phyloP scores from a whole-genome alignment of 768 basidiomycete species.

The Mycena kentingensis region DNA sequence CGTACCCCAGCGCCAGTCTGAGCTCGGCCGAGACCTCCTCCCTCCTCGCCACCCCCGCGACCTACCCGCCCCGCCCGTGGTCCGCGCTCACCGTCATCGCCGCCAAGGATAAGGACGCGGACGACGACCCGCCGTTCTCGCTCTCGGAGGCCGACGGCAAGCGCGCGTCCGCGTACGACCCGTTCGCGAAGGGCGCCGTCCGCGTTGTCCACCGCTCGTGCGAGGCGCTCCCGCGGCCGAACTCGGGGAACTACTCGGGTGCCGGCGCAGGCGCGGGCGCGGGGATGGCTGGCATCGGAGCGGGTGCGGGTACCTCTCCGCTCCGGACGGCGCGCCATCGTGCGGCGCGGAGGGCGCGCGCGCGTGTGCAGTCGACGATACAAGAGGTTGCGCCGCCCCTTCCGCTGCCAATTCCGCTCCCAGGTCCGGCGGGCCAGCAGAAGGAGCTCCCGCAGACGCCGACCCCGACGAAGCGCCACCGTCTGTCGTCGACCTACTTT shows the following conservation, averaged over 20 bases:
- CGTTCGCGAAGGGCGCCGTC: constrained; percentile 29
- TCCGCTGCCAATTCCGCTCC: not conserved
- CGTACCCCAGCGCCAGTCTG: not conserved
- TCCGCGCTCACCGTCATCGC: constrained; percentile 21
- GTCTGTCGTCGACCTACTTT: too few relatives aligned
- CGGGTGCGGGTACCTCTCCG: too few relatives aligned
- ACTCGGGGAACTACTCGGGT: too few relatives aligned
- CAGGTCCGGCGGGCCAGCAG: too few relatives aligned
- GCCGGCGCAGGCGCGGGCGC: too few relatives aligned
- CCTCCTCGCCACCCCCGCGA: not conserved
- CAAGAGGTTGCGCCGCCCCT: not conserved
- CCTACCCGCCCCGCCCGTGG: constrained; percentile 6
- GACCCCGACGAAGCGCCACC: not conserved
- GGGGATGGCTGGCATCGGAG: too few relatives aligned
- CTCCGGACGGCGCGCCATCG: not conserved
- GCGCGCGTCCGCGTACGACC: constrained; percentile 16
- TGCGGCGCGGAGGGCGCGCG: not conserved
- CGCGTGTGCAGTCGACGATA: not conserved
- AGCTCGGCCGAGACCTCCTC: not conserved
- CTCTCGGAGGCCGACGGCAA: constrained; percentile 1
- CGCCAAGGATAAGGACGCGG: not conserved
- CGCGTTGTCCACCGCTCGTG: constrained; percentile 27
- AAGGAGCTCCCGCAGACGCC: too few relatives aligned
- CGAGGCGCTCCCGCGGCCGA: constrained; percentile 9
- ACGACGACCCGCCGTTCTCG: constrained; percentile 14